Base-by-base conservation (phyloP, 345 rosid species). In the Lumnitzera racemosa region DNA sequence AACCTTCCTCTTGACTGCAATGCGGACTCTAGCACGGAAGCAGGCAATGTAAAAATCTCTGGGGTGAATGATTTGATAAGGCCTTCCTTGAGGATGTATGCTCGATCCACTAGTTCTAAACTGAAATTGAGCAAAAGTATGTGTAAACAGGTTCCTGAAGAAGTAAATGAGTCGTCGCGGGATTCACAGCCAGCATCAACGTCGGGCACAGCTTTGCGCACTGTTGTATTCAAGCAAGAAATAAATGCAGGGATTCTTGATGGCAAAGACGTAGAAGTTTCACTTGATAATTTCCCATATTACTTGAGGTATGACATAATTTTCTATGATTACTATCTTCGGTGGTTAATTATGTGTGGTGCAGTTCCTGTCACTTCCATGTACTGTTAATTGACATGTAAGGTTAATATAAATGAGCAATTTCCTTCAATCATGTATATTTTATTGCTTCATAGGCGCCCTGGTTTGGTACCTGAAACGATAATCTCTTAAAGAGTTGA, bases 231-330 rank as follows among this genome's bases (percentile, higher is more conserved):
- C 75, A 87, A 72, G 66, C 83, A 87, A 59, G 83, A 71, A 54
- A 72, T 89, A 69, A 71, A 70, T 62, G 88, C 89, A 49, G 86
- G 90, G 72, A 85, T 89, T 66, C 81, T 91, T 49, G 95, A 85
- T 75, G 98, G 96, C 54, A 67, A 72, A 82, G 76, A 69, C 62
- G 65, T 80, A 61, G 70, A 80, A 64, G 96, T 80, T 59, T 83
- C 98, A 63, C 87, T 91, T 62, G 87, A 89, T 36, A 67, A 76
- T 57, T 91, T 91, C 61, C 98, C 98, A 29, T 89, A 91, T 68
- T 87, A 86, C 78, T 71, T 91, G 63, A 91, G 98, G 98, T 91
- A 74, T 62, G 46, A 6, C 57, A 46, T 16, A 51, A 63, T 72
- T 13, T 29, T 13, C 47, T 16, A 31, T 64, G 55, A 31, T 20